Percentiles rank a stretch among this genome's conserved stretches.
phyloP scores from a whole-genome alignment of 2,329 filamentous ascomycete genomes.

The Cadophora luteo-olivacea region DNA sequence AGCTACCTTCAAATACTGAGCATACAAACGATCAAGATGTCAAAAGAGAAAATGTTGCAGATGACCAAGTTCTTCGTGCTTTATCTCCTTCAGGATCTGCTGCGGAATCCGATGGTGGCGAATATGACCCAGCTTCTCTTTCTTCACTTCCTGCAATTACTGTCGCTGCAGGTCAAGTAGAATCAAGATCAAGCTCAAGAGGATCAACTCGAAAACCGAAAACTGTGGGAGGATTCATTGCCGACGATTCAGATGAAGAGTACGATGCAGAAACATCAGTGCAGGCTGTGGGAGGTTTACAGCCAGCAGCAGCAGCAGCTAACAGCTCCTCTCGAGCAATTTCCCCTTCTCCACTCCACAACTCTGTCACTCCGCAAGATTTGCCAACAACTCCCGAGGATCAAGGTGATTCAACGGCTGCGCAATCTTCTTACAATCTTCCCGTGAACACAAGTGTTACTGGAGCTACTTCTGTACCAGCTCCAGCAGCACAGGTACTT shows the following conservation, averaged over 20 bases:
- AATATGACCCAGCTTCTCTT: conserved; percentile 45
- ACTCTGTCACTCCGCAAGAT: conserved; percentile 40
- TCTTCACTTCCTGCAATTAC: conserved; percentile 41
- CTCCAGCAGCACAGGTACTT: conserved; percentile 37
- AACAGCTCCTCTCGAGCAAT: conserved; percentile 39
- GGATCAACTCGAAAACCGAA: conserved; percentile 44
- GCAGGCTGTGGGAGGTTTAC: conserved; percentile 35
- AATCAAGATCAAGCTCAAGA: conserved; percentile 44
- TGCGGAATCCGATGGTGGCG: conserved; percentile 43
- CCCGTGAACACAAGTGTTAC: conserved; percentile 39
- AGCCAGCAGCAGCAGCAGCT: conserved; percentile 34
- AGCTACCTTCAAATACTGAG: conserved; percentile 46
- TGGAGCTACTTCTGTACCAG: conserved; percentile 36
- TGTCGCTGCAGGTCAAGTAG: conserved; percentile 39
- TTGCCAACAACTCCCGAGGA: conserved; percentile 36
- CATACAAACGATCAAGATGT: conserved; percentile 45
- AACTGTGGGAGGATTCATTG: conserved; percentile 45
- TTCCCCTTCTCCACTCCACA: conserved; percentile 43
- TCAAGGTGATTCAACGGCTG: conserved; percentile 41
- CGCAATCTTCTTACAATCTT: conserved; percentile 35
- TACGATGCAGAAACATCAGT: conserved; percentile 40
- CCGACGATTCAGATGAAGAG: conserved; percentile 47
- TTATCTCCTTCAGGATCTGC: conserved; percentile 44
- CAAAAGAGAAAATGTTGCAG: conserved; percentile 46
- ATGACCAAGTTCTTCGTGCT: conserved; percentile 47